Evolutionary conservation across 208 protist genomes (phyloP).

Genomic region (Porcisia deanei): DNA sequence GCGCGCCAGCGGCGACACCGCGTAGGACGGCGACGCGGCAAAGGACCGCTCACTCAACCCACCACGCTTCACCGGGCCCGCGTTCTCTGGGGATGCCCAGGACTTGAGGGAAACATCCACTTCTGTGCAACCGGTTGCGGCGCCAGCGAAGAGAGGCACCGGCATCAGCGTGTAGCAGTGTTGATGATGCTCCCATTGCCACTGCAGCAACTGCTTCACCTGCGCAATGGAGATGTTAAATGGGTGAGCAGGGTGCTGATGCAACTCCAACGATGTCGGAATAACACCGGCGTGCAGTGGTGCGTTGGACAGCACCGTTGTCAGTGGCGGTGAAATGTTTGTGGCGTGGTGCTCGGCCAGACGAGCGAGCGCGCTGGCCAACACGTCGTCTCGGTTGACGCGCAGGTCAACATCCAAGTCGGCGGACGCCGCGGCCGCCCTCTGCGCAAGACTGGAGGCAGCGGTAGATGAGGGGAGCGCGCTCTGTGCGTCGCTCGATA

Average conservation of each 20-base stretch:
- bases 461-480: background rate
- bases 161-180: constrained; percentile 60
- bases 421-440: background rate
- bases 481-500: background rate
- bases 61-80: background rate
- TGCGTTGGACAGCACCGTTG: constrained; percentile 30
- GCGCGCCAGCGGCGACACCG: constrained; percentile 55
- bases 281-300: constrained; percentile 54
- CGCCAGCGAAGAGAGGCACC: constrained; percentile 31
- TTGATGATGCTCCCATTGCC: constrained; percentile 82
- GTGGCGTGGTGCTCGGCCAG: constrained; percentile 6
- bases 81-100: background rate
- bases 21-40: constrained; percentile 13
- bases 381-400: constrained; percentile 27
- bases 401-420: constrained; percentile 30
- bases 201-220: constrained; percentile 70
- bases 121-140: constrained; percentile 24
- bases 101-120: constrained; percentile 15
- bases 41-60: background rate
- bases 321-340: constrained; percentile 27
- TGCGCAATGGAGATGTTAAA: constrained; percentile 63
- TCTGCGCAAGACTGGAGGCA: background rate
- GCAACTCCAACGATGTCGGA: constrained; percentile 51
- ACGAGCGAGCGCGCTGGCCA: constrained; percentile 15
- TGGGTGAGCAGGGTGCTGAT: constrained; percentile 36